Evolutionary conservation across 2,329 filamentous ascomycete genomes (phyloP).

Genomic region (Phoma sp.): DNA sequence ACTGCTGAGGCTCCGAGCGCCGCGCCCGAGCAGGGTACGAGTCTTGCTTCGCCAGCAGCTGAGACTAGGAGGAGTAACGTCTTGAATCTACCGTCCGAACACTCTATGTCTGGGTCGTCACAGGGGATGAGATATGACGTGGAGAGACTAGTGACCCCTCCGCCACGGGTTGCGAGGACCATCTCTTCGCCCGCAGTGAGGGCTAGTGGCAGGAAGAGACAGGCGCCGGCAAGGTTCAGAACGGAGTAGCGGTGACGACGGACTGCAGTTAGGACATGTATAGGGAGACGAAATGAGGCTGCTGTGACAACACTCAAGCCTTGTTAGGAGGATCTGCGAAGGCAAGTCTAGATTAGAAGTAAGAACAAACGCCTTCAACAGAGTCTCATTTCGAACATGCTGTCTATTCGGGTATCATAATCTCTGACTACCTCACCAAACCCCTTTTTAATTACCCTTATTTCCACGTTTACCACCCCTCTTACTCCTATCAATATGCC

Average conservation of each 20-base stretch:
- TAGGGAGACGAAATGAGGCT: no score
- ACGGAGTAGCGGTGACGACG: no score
- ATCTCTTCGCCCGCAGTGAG: neutral
- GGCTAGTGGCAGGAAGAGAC: neutral
- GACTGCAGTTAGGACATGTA: no score
- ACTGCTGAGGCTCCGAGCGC: neutral
- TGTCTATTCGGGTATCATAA: slow-evolving; percentile 16
- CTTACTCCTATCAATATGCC: slow-evolving; percentile 83
- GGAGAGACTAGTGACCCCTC: neutral
- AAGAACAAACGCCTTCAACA: no score
- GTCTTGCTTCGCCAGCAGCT: neutral
- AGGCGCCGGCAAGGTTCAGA: neutral
- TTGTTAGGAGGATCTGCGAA: no score
- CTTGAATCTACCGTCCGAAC: neutral
- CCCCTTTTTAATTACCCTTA: slow-evolving; percentile 33
- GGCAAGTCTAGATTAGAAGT: no score
- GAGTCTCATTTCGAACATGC: neutral
- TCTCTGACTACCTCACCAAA: neutral
- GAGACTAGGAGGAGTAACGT: neutral
- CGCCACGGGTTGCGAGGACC: neutral
- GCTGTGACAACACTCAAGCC: no score
- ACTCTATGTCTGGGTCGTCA: neutral
- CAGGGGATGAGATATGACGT: neutral
- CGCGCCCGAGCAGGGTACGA: neutral
- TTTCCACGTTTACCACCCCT: slow-evolving; percentile 84